Evolutionary conservation across 371 early-diverging fungal genomes (phyloP).

Genomic region (Mortierella sp.): DNA sequence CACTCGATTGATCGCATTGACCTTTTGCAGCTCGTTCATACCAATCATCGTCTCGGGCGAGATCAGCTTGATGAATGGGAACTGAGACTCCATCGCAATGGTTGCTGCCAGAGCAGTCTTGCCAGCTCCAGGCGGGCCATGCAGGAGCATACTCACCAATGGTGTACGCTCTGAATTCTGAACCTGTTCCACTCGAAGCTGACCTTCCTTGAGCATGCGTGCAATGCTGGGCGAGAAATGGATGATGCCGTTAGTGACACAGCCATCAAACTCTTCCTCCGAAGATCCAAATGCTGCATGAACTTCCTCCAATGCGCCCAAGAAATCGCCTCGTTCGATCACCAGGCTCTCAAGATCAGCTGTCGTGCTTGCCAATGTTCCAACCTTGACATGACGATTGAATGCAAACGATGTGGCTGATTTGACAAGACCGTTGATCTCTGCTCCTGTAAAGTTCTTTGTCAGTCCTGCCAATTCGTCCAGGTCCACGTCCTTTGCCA

Average conservation of each 20-base stretch:
- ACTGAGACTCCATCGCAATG: slow-evolving; percentile 93
- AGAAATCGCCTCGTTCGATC: slow-evolving; percentile 93
- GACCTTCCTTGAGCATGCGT: slow-evolving; percentile 83
- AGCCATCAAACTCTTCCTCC: slow-evolving; percentile 91
- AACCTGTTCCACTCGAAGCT: slow-evolving; percentile 89
- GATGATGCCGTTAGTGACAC: slow-evolving; percentile 88
- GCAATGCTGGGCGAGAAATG: slow-evolving; percentile 78
- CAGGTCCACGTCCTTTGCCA: slow-evolving; percentile 92
- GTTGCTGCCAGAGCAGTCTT: slow-evolving; percentile 99
- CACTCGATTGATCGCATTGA: slow-evolving; percentile 88
- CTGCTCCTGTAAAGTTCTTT: slow-evolving; percentile 99
- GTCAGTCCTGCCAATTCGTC: slow-evolving; percentile 90
- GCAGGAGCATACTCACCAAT: slow-evolving; percentile 87
- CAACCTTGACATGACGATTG: slow-evolving; percentile 96
- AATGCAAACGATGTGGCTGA: slow-evolving; percentile 99
- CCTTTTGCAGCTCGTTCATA: slow-evolving; percentile 92
- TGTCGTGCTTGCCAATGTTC: slow-evolving; percentile 80
- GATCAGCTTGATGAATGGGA: slow-evolving; percentile 99
- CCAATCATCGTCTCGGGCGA: slow-evolving; percentile 99
- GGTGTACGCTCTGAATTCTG: slow-evolving; percentile 85
- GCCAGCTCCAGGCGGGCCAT: slow-evolving; percentile 94
- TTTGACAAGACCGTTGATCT: slow-evolving; percentile 96
- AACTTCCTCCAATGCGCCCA: slow-evolving; percentile 96
- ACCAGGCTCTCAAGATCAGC: slow-evolving; percentile 90
- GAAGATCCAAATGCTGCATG: slow-evolving; percentile 98